Percentiles rank a stretch among this genome's conserved stretches.
These are phyloP conservation scores for Eimeria sp. DNA, from an alignment of 169 alveolate species.

Conservation along the genomic window DNA sequence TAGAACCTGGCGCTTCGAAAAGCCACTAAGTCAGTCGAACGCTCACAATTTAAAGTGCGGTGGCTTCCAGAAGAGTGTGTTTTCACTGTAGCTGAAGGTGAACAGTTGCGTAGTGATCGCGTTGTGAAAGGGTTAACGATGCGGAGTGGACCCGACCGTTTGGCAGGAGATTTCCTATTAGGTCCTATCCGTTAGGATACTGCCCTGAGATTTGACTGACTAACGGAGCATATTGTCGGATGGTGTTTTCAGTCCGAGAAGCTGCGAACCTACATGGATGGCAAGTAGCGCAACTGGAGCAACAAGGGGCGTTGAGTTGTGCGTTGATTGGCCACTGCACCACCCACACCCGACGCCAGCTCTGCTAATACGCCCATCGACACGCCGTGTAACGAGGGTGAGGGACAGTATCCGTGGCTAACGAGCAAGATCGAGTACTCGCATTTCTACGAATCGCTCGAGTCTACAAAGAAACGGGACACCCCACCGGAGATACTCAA, in stretches of 20 bases:
- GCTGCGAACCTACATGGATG: too few relatives aligned
- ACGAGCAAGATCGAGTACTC: not conserved
- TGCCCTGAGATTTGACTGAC: too few relatives aligned
- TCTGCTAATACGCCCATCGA: too few relatives aligned
- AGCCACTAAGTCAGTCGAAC: not conserved
- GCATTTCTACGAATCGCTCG: not conserved
- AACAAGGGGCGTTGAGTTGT: not conserved
- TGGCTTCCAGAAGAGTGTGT: not conserved
- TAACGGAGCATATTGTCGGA: too few relatives aligned
- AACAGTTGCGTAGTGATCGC: not conserved
- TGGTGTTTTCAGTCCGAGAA: too few relatives aligned
- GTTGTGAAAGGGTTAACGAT: not conserved
- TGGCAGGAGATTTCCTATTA: not conserved
- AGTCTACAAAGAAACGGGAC: not conserved
- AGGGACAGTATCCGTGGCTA: not conserved
- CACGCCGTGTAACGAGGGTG: too few relatives aligned
- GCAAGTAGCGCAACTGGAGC: too few relatives aligned
- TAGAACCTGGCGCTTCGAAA: not conserved
- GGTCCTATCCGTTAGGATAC: not conserved
- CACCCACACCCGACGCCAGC: not conserved
- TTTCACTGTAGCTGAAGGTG: not conserved
- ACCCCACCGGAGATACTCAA: not conserved
- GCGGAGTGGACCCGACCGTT: not conserved
- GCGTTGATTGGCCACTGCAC: not conserved
- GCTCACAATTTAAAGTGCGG: not conserved